A percentile compares a stretch with the other conserved stretches of the same genome.
These are phyloP conservation scores for Colletotrichum liaoningense DNA, from an alignment of 2,329 filamentous ascomycete genomes.

Conservation along the genomic window DNA sequence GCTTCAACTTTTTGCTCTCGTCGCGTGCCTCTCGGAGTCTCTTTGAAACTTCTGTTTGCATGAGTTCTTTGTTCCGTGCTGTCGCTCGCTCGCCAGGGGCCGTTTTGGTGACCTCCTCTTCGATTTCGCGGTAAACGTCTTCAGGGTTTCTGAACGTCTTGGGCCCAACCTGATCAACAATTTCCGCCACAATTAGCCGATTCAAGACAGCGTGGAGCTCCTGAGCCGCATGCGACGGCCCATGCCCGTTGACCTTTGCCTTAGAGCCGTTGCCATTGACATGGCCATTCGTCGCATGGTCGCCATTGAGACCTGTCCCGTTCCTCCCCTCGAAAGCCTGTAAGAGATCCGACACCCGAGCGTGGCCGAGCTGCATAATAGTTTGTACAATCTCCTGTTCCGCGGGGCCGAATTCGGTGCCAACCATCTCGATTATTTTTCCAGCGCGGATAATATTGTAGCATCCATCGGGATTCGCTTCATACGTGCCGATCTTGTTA, in stretches of 20 bases:
- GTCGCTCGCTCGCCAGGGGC: conserved; percentile 51
- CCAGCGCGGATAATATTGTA: conserved; percentile 86
- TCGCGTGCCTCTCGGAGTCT: conserved; percentile 65
- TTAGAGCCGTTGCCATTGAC: conserved; percentile 45
- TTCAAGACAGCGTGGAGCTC: conserved; percentile 63
- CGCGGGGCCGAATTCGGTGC: conserved; percentile 78
- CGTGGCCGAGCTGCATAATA: conserved; percentile 81
- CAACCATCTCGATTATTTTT: conserved; percentile 82
- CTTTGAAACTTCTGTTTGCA: conserved; percentile 66
- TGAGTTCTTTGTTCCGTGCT: conserved; percentile 74
- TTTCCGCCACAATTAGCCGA: conserved; percentile 71
- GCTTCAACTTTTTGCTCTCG: conserved; percentile 62
- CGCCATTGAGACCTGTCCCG: conserved; percentile 34
- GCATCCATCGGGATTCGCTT: conserved; percentile 82
- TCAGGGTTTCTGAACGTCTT: conserved; percentile 70
- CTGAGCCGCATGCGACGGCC: conserved; percentile 55
- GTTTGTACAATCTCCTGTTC: conserved; percentile 81
- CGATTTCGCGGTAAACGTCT: conserved; percentile 71
- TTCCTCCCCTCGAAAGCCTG: conserved; percentile 63
- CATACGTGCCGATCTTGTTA: conserved; percentile 78
- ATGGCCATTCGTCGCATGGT: conserved; percentile 40
- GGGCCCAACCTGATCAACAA: conserved; percentile 72
- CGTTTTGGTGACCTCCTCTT: conserved; percentile 68
- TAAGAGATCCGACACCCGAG: conserved; percentile 76
- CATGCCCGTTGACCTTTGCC: conserved; percentile 48